Base-by-base conservation (phyloP, 345 rosid species). In the Arabis hirsuta region DNA sequence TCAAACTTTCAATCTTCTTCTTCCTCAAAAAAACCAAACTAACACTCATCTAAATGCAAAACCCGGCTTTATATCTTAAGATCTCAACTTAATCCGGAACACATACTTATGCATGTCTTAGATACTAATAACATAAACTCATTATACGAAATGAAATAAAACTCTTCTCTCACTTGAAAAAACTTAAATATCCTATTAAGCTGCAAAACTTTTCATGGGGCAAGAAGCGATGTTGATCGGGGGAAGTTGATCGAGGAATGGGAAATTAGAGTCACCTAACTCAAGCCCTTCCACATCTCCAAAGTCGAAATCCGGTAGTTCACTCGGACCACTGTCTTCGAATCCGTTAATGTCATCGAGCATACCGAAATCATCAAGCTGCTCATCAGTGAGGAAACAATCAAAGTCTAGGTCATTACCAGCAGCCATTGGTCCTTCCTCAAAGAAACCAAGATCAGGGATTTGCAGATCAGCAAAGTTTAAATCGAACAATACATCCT, bases 151-250 rank as follows among this genome's bases (percentile, higher is more conserved):
- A 9, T 22, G 24, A 2, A 14, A 27, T 3, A 6, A 32, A 50
- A 29, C 20, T 58, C 45, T 24, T 27, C 76, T 72, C 77, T 72
- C 76, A 63, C 64, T 54, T 53, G 27, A 19, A 50, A 71, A 53
- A 34, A 44, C 29, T 22, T 14, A 52, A 29, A 64, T 13, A 2
- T 78, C 83, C 84, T 81, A 76, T 27, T 67, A 65, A 85, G 79
- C 93, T 84, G 87, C 96, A 91, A 95, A 89, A 95, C 91, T 91
- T 84, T 76, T 77, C 55, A 86, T 43, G 50, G 75, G 85, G 88
- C 96, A 91, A 4, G 82, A 91, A 3, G 82, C 74, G 1, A 86
- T 86, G 57, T 86, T 85, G 79, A 58, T 61, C 36, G 77, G 79
- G 7, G 71, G 51, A 1, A 22, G 20, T 27, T 81, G 81, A 69